Conservation (phyloP, 176 grass and related monocot genomes). For the Thalia dealbata region DNA sequence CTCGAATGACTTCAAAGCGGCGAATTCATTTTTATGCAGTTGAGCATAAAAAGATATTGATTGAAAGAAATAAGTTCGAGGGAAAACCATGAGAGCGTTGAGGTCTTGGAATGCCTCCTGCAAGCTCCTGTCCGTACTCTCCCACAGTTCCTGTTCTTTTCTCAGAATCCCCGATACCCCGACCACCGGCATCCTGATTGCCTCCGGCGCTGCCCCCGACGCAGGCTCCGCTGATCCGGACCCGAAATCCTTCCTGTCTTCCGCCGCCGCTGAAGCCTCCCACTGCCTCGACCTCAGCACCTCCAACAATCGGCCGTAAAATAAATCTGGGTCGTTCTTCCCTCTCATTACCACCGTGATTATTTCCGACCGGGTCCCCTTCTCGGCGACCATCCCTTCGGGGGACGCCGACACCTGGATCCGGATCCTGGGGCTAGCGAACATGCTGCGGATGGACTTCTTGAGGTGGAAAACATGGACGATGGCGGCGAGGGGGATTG, state of each 20-base stretch:
- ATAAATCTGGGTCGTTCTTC: constrained; percentile 71
- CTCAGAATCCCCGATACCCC: constrained; percentile 84
- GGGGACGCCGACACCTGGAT: constrained; percentile 60
- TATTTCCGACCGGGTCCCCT: constrained; percentile 40
- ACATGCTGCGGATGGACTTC: constrained; percentile 37
- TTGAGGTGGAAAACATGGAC: constrained; percentile 53
- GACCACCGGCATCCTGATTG: constrained; percentile 54
- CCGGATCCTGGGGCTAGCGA: constrained; percentile 44
- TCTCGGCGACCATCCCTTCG: constrained; percentile 12
- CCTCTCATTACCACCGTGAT: constrained; percentile 63
- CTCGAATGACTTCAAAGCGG: neutral
- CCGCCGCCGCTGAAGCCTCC: constrained; percentile 33
- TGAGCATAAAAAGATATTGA: neutral
- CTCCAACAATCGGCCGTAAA: constrained; percentile 80
- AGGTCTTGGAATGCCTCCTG: constrained; percentile 99
- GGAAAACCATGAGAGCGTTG: constrained; percentile 81
- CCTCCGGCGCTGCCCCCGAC: neutral
- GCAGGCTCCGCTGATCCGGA: constrained; percentile 30
- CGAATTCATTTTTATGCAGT: neutral
- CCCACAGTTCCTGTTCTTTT: constrained; percentile 93
- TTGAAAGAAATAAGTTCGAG: neutral
- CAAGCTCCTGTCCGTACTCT: constrained; percentile 87
- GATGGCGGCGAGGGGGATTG: constrained; percentile 50
- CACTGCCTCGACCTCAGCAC: constrained; percentile 61
- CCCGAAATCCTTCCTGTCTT: constrained; percentile 6